A percentile compares a stretch with the other conserved stretches of the same genome.
Evolutionary conservation across 441 rosid genomes (phyloP).

Genomic region (Eutrema salsugineum): DNA sequence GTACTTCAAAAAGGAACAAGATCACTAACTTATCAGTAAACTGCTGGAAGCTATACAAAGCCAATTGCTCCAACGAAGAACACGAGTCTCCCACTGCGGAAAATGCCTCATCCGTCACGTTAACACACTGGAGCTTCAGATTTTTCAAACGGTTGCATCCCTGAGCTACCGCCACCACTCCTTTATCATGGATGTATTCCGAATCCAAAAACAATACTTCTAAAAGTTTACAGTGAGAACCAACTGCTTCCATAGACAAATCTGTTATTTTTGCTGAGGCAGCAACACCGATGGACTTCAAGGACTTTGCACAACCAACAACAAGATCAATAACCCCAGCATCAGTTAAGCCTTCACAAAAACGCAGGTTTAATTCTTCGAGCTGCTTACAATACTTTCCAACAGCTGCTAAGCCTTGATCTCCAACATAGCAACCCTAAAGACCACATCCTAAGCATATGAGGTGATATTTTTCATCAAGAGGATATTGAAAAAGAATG

Average conservation of each 20-base stretch:
- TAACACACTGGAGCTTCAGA: constrained; percentile 74
- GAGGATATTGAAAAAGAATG: no score
- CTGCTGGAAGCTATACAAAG: constrained; percentile 72
- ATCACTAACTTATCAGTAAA: constrained; percentile 71
- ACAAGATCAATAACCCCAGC: constrained; percentile 64
- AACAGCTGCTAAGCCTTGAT: constrained; percentile 73
- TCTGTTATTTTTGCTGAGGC: constrained; percentile 83
- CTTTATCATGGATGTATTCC: constrained; percentile 62
- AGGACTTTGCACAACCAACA: constrained; percentile 54
- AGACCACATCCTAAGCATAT: constrained; percentile 22
- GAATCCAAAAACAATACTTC: constrained; percentile 76
- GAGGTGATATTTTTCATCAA: neutral
- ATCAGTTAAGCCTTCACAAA: constrained; percentile 87
- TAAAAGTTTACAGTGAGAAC: constrained; percentile 59
- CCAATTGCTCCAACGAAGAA: constrained; percentile 70
- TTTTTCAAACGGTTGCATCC: constrained; percentile 68
- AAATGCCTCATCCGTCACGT: constrained; percentile 74
- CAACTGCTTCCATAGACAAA: constrained; percentile 66
- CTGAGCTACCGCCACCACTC: constrained; percentile 66
- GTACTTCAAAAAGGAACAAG: neutral
- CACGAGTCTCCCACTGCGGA: constrained; percentile 54
- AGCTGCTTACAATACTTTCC: constrained; percentile 71
- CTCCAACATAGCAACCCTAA: constrained; percentile 92
- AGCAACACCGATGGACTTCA: constrained; percentile 76
- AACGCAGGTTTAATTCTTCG: constrained; percentile 70